A percentile compares a stretch with the other conserved stretches of the same genome.
Evolutionary conservation across 2,329 filamentous ascomycete species (phyloP).

Genomic region (Lasiodiplodia sp.): DNA sequence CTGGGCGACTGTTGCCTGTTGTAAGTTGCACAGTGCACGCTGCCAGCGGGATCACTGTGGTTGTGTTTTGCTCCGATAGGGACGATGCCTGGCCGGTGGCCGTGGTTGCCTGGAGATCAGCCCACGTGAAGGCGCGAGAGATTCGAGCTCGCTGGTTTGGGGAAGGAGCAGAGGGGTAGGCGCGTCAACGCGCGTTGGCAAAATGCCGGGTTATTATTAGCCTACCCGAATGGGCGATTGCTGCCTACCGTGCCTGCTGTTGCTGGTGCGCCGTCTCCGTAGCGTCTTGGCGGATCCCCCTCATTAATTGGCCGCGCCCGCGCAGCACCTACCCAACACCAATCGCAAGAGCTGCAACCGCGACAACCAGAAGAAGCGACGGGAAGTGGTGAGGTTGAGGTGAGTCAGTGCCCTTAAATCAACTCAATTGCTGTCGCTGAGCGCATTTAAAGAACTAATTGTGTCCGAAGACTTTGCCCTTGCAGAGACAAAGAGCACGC

Average conservation of each 20-base stretch:
- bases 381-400: not conserved
- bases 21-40: not conserved
- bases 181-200: not conserved
- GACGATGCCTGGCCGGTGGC: not conserved
- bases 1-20: not conserved
- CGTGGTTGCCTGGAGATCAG: not conserved
- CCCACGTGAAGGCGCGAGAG: not conserved
- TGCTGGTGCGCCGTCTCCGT: not conserved
- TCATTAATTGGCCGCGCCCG: not conserved
- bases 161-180: not conserved
- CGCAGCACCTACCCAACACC: not conserved
- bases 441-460: not conserved
- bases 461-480: not conserved
- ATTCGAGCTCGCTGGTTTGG: not conserved
- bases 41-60: not conserved
- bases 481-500: not conserved
- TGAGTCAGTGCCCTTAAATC: not conserved
- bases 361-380: not conserved
- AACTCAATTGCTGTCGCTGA: not conserved
- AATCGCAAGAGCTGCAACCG: not conserved
- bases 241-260: not conserved
- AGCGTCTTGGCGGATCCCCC: not conserved
- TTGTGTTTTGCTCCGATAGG: not conserved
- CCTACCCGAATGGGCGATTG: not conserved
- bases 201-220: not conserved